A percentile compares a stretch with the other conserved stretches of the same genome.
phyloP scores from a whole-genome alignment of 2,329 filamentous ascomycete genomes.

The Endothia cerciana region DNA sequence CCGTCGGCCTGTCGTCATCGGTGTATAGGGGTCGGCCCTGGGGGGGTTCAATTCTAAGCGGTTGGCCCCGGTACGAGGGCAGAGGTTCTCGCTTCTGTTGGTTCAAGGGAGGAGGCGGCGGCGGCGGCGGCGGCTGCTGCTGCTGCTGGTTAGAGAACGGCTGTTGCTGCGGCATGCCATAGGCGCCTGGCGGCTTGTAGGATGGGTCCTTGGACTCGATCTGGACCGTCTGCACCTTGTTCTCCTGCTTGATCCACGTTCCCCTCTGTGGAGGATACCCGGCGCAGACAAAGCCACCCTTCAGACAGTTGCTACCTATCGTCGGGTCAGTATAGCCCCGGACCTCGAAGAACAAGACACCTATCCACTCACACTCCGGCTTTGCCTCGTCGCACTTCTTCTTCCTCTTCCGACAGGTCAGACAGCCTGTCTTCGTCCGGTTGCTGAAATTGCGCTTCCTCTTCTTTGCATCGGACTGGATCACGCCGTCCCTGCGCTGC shows the following conservation, averaged over 20 bases:
- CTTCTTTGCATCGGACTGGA: conserved; percentile 68
- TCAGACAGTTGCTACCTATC: conserved; percentile 83
- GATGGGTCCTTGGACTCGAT: conserved; percentile 81
- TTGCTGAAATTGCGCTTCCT: conserved; percentile 87
- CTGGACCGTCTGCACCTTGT: conserved; percentile 69
- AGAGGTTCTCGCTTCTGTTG: conserved; percentile 58
- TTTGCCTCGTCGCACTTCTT: conserved; percentile 98
- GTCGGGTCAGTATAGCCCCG: background rate
- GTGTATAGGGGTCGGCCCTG: conserved; percentile 58
- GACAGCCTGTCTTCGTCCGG: conserved; percentile 91
- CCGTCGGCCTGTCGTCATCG: conserved; percentile 63
- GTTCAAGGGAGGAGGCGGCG: conserved; percentile 33
- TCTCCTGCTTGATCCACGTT: conserved; percentile 77
- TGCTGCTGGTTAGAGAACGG: conserved; percentile 32
- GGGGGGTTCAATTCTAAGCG: conserved; percentile 65
- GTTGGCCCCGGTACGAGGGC: conserved; percentile 63
- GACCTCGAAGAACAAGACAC: background rate
- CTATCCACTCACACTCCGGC: conserved; percentile 75
- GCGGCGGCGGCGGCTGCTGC: background rate
- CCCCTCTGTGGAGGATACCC: conserved; percentile 85
- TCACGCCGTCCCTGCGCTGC: conserved; percentile 51
- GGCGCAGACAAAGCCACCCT: conserved; percentile 87
- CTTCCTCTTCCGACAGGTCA: conserved; percentile 89
- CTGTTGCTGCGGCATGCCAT: conserved; percentile 59
- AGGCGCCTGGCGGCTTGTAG: conserved; percentile 64